phyloP scores from a whole-genome alignment of 768 basidiomycete genomes.

The Podaxis sp. region DNA sequence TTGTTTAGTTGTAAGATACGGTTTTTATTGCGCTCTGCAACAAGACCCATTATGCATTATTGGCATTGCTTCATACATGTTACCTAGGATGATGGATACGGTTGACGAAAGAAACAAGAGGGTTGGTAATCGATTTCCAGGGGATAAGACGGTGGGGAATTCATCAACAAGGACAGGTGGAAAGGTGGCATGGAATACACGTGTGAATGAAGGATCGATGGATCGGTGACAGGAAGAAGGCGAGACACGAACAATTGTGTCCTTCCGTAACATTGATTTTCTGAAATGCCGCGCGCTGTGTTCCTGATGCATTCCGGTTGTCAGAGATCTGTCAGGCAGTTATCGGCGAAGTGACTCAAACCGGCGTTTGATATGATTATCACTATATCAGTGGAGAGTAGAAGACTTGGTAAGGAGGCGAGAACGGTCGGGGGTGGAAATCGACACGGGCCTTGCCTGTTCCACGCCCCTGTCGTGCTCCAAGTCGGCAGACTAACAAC shows the following conservation, averaged over 20 bases:
- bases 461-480: neutral
- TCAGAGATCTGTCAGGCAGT: neutral
- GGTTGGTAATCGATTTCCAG: neutral
- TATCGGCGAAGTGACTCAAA: neutral
- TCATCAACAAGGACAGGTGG: neutral
- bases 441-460: neutral
- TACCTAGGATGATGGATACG: neutral
- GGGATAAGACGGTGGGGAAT: neutral
- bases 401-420: neutral
- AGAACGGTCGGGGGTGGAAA: neutral
- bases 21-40: conserved; percentile 5
- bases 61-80: neutral
- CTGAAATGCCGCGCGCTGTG: neutral
- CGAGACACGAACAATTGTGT: neutral
- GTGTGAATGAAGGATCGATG: neutral
- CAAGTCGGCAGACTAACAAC: neutral
- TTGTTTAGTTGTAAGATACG: conserved; percentile 3
- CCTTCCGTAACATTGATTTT: neutral
- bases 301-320: neutral
- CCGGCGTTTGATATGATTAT: neutral
- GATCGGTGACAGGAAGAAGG: conserved; percentile 5
- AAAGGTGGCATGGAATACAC: conserved; percentile 2
- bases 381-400: neutral
- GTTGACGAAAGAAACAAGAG: neutral
- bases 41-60: conserved; percentile 10